Percentiles rank a stretch among this genome's conserved stretches.
phyloP scores from a whole-genome alignment of 495 filamentous ascomycete genomes.

The Trichoderma erinaceum region DNA sequence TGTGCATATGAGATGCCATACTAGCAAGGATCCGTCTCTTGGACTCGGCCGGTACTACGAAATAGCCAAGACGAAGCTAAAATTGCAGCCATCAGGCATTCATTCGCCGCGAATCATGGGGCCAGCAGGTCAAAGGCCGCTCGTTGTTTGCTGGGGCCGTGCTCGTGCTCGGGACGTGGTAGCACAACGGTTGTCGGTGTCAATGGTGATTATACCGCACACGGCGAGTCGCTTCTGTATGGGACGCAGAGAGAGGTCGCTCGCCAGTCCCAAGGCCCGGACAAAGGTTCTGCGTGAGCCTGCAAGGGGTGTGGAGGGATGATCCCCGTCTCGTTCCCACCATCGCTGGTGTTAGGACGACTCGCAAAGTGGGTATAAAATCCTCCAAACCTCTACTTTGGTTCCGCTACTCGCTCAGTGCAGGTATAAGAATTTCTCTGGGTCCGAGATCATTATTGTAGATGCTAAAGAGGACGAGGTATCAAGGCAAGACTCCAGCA shows the following conservation, averaged over 20 bases:
- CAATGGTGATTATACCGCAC: not conserved
- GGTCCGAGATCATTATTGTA: too few relatives aligned
- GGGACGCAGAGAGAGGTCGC: not conserved
- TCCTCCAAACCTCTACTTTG: not conserved
- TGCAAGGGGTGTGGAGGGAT: constrained; percentile 12
- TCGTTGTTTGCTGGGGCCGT: constrained; percentile 4
- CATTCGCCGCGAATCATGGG: constrained; percentile 1
- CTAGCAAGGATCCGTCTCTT: too few relatives aligned
- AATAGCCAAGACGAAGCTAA: not conserved
- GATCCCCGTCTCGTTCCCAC: constrained; percentile 9
- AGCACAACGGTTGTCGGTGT: not conserved
- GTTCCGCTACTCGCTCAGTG: not conserved
- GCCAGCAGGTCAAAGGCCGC: constrained; percentile 7
- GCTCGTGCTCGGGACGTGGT: constrained; percentile 6
- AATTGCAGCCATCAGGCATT: not conserved
- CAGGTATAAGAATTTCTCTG: not conserved
- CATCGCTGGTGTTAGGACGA: not conserved
- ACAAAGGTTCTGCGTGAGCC: not conserved
- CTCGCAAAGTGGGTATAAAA: not conserved
- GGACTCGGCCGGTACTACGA: not conserved
- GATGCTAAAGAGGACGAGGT: too few relatives aligned
- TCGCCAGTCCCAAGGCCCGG: not conserved
- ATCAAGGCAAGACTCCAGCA: too few relatives aligned
- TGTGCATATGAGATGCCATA: too few relatives aligned
- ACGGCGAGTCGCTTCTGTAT: not conserved